Evolutionary conservation across 2,329 filamentous ascomycete genomes (phyloP).

Genomic region (Curvularia verruculosa): DNA sequence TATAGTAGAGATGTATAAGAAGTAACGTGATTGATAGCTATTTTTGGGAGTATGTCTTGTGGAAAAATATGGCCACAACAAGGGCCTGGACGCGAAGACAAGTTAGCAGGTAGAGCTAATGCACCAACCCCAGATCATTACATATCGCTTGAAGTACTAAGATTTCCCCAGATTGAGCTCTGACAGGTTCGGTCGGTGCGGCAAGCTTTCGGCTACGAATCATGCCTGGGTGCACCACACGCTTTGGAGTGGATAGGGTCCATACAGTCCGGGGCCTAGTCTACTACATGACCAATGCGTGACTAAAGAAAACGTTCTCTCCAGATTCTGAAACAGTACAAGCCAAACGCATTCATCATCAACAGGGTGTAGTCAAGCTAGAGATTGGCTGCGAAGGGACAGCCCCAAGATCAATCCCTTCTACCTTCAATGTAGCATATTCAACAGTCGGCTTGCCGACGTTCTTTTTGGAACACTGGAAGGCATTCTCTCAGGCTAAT

Average conservation of each 20-base stretch:
- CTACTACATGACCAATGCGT: slow-evolving; percentile 14
- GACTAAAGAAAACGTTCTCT: slow-evolving; percentile 7
- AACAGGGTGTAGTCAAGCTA: neutral
- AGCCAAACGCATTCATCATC: neutral
- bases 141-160: slow-evolving; percentile 11
- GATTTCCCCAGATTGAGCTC: slow-evolving; percentile 19
- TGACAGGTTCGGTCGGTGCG: slow-evolving; percentile 17
- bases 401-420: no score
- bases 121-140: slow-evolving; percentile 10
- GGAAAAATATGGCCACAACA: neutral
- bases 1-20: neutral
- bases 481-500: neutral
- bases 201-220: slow-evolving; percentile 15
- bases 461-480: no score
- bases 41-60: neutral
- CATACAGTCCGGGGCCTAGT: slow-evolving; percentile 34
- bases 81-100: neutral
- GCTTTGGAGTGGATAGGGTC: slow-evolving; percentile 40
- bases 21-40: neutral
- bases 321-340: neutral
- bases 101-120: neutral
- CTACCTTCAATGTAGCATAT: neutral
- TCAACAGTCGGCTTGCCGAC: neutral
- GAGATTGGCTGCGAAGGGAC: neutral
- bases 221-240: slow-evolving; percentile 25